These are phyloP conservation scores for Coemansia sp. DNA, from an alignment of 192 early-diverging fungal genomes.

Conservation along the genomic window DNA sequence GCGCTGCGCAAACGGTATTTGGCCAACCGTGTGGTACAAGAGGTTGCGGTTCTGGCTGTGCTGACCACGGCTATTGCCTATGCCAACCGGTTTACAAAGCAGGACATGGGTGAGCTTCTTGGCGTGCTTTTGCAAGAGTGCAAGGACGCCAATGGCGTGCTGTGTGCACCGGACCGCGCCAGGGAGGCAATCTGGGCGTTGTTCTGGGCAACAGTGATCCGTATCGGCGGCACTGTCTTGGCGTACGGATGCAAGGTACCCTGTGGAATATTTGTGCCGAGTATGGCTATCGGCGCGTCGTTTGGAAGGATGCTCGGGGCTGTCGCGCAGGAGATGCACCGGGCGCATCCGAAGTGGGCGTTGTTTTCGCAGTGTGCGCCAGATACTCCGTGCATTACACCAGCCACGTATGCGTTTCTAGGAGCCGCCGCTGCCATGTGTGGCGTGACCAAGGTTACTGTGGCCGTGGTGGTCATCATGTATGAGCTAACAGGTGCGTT, in stretches of 20 bases:
- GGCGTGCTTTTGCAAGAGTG: slow-evolving; percentile 76
- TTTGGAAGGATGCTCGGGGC: slow-evolving; percentile 91
- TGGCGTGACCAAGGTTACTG: slow-evolving; percentile 86
- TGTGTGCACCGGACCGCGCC: slow-evolving; percentile 56
- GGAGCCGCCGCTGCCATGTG: slow-evolving; percentile 89
- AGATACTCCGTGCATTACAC: slow-evolving; percentile 84
- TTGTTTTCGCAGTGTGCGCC: slow-evolving; percentile 79
- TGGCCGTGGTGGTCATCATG: slow-evolving; percentile 94
- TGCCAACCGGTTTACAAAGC: slow-evolving; percentile 72
- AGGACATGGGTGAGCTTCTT: slow-evolving; percentile 86
- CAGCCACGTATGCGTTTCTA: slow-evolving; percentile 92
- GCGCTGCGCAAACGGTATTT: slow-evolving; percentile 72
- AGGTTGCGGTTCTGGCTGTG: slow-evolving; percentile 66
- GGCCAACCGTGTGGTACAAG: slow-evolving; percentile 64
- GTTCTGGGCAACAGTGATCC: slow-evolving; percentile 60
- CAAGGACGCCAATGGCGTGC: slow-evolving; percentile 26
- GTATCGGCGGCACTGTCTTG: slow-evolving; percentile 57
- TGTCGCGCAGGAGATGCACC: slow-evolving; percentile 69
- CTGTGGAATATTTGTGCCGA: slow-evolving; percentile 92
- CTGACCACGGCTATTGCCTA: slow-evolving; percentile 69
- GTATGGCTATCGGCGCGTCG: slow-evolving; percentile 91
- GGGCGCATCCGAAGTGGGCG: slow-evolving; percentile 61
- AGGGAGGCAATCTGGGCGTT: slow-evolving; percentile 54
- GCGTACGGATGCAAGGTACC: slow-evolving; percentile 78
- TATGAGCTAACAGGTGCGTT: slow-evolving; percentile 97